A percentile compares a stretch with the other conserved stretches of the same genome.
phyloP scores from a whole-genome alignment of 2,329 filamentous ascomycete genomes.

The Ustilaginoidea virens region DNA sequence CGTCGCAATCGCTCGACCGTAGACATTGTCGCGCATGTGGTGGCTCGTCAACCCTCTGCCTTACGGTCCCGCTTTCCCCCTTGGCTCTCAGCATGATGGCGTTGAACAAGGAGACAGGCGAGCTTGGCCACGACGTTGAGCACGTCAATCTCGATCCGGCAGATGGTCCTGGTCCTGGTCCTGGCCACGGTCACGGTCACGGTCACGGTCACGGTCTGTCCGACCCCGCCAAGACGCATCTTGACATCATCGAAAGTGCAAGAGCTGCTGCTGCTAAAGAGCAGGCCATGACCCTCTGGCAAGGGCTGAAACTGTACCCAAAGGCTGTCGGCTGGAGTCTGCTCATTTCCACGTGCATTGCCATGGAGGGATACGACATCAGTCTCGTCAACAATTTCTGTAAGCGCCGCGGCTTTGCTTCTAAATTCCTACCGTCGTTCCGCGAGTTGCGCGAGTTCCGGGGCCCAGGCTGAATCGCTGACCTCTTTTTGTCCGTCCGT shows the following conservation, averaged over 20 bases:
- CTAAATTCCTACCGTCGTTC: background rate
- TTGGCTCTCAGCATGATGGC: background rate
- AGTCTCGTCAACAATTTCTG: slow-evolving; percentile 72
- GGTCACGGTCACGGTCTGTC: slow-evolving; percentile 7
- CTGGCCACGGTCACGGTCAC: slow-evolving; percentile 5
- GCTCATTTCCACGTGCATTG: slow-evolving; percentile 78
- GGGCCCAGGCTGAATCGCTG: background rate
- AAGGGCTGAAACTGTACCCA: slow-evolving; percentile 71
- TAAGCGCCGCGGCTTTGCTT: slow-evolving; percentile 13
- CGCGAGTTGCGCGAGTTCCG: background rate
- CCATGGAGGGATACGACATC: slow-evolving; percentile 84
- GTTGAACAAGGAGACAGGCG: background rate
- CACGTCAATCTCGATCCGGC: too few species aligned
- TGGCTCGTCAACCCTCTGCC: too few species aligned
- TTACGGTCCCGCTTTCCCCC: too few species aligned
- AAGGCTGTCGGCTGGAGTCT: slow-evolving; percentile 76
- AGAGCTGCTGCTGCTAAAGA: slow-evolving; percentile 40
- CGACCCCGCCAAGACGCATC: slow-evolving; percentile 12
- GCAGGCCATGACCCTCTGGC: slow-evolving; percentile 54
- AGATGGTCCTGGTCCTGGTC: too few species aligned
- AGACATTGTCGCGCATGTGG: too few species aligned
- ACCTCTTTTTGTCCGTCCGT: slow-evolving; percentile 4
- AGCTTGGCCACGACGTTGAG: background rate
- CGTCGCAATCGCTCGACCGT: too few species aligned
- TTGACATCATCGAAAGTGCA: slow-evolving; percentile 18